phyloP scores from a whole-genome alignment of 2,329 filamentous ascomycete genomes.

The Microdochium bolleyi region DNA sequence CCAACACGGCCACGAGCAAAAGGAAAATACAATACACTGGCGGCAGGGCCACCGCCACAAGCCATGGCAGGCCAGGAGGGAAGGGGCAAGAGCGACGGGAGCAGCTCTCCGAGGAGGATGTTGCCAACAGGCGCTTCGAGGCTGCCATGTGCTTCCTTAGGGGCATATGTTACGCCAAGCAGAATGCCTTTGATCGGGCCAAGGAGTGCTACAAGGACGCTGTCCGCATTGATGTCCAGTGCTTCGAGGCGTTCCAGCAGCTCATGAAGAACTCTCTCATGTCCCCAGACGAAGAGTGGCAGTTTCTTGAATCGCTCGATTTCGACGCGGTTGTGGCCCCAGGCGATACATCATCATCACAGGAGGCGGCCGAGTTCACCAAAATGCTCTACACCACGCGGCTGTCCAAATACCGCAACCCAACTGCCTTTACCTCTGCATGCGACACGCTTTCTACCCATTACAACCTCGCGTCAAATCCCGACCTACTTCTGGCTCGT shows the following conservation, averaged over 20 bases:
- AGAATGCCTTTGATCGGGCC: constrained; percentile 93
- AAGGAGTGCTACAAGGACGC: constrained; percentile 99
- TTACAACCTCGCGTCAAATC: constrained; percentile 79
- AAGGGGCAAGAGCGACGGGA: constrained; percentile 16
- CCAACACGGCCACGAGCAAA: constrained; percentile 46
- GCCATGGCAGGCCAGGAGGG: constrained; percentile 10
- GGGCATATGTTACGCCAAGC: constrained; percentile 90
- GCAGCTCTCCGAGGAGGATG: constrained; percentile 51
- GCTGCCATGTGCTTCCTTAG: constrained; percentile 95
- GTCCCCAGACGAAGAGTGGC: constrained; percentile 81
- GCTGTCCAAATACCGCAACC: constrained; percentile 90
- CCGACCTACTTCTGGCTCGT: constrained; percentile 82
- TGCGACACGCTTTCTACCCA: constrained; percentile 89
- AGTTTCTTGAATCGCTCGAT: constrained; percentile 79
- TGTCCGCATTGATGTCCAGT: constrained; percentile 93
- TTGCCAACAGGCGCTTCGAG: constrained; percentile 75
- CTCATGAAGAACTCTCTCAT: constrained; percentile 95
- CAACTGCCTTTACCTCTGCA: constrained; percentile 71
- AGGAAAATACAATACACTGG: constrained; percentile 63
- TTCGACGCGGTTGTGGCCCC: constrained; percentile 73
- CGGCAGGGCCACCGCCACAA: constrained; percentile 10
- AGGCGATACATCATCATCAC: constrained; percentile 58
- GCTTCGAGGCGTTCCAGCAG: constrained; percentile 96
- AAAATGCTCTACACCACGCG: constrained; percentile 95
- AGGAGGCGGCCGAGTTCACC: constrained; percentile 88